Evolutionary conservation across 1,284 basidiomycete species (phyloP).

Genomic region (Porodaedalea pini): DNA sequence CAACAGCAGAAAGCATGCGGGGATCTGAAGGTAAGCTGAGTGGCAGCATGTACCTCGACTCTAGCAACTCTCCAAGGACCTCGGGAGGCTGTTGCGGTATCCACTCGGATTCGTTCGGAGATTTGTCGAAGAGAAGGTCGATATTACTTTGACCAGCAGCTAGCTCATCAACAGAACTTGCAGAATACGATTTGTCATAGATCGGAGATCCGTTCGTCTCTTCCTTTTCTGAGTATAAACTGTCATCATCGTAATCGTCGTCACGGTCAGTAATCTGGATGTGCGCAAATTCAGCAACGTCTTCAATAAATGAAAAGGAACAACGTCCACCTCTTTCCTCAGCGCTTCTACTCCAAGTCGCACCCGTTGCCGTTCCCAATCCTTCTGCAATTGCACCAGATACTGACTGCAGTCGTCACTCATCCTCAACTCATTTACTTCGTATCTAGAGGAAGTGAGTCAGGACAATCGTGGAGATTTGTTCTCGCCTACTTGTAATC

Average conservation of each 20-base stretch:
- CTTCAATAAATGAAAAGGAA: neutral
- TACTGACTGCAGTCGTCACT: slow-evolving; percentile 94
- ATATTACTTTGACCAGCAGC: slow-evolving; percentile 53
- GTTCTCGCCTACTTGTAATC: slow-evolving; percentile 80
- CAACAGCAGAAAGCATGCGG: slow-evolving; percentile 69
- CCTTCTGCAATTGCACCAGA: slow-evolving; percentile 88
- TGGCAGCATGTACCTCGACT: slow-evolving; percentile 90
- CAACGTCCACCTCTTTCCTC: slow-evolving; percentile 60
- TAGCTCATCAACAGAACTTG: slow-evolving; percentile 28
- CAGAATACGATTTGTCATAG: slow-evolving; percentile 26
- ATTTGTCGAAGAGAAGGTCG: slow-evolving; percentile 75
- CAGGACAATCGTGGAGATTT: neutral
- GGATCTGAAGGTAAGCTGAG: slow-evolving; percentile 80
- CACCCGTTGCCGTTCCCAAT: slow-evolving; percentile 90
- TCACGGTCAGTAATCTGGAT: slow-evolving; percentile 63
- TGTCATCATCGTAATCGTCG: slow-evolving; percentile 54
- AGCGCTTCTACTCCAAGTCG: slow-evolving; percentile 77
- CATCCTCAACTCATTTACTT: slow-evolving; percentile 90
- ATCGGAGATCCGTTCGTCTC: slow-evolving; percentile 32
- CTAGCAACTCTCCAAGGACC: slow-evolving; percentile 82
- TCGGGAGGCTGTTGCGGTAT: slow-evolving; percentile 74
- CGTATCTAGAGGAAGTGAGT: slow-evolving; percentile 42
- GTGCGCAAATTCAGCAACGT: slow-evolving; percentile 4
- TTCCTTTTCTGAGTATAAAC: slow-evolving; percentile 41
- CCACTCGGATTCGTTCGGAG: slow-evolving; percentile 64